phyloP scores from a whole-genome alignment of 441 rosid genomes.

The Pelargonium myrrhifolium region DNA sequence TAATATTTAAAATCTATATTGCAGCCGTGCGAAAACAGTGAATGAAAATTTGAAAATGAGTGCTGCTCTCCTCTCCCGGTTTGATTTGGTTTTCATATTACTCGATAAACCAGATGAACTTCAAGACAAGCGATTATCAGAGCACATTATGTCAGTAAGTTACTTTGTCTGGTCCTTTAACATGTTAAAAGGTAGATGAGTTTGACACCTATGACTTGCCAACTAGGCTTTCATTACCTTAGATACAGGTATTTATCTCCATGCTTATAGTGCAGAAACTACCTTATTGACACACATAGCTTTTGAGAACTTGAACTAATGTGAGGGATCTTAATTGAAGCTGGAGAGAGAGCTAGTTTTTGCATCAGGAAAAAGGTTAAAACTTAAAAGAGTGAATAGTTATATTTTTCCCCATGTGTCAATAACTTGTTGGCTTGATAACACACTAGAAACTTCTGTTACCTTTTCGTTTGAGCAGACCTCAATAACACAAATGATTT shows the following conservation, averaged over 20 bases:
- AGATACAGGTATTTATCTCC: background rate
- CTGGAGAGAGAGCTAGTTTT: background rate
- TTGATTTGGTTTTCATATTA: conserved; percentile 93
- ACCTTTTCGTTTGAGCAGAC: background rate
- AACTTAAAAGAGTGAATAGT: background rate
- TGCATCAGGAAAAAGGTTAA: background rate
- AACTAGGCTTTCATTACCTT: background rate
- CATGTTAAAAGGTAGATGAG: background rate
- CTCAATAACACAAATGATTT: conserved; percentile 11
- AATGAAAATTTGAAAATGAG: conserved; percentile 96
- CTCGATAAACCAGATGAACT: conserved; percentile 95
- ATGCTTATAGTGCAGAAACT: conserved; percentile 3
- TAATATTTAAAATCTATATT: conserved; percentile 30
- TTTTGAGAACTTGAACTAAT: background rate
- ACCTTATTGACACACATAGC: background rate
- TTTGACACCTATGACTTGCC: background rate
- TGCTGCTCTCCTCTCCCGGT: conserved; percentile 92
- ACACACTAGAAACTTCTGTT: background rate
- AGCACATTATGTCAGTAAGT: conserved; percentile 96
- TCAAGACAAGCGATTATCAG: conserved; percentile 86
- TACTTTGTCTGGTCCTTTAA: conserved; percentile 22
- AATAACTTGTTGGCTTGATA: background rate
- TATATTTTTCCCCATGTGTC: background rate
- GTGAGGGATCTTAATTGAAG: background rate
- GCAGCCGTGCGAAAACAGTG: conserved; percentile 98